Percentiles rank a stretch among this genome's conserved stretches.
Evolutionary conservation across 2,329 filamentous ascomycete genomes (phyloP).

Genomic region (Nigrograna mackinnonii): DNA sequence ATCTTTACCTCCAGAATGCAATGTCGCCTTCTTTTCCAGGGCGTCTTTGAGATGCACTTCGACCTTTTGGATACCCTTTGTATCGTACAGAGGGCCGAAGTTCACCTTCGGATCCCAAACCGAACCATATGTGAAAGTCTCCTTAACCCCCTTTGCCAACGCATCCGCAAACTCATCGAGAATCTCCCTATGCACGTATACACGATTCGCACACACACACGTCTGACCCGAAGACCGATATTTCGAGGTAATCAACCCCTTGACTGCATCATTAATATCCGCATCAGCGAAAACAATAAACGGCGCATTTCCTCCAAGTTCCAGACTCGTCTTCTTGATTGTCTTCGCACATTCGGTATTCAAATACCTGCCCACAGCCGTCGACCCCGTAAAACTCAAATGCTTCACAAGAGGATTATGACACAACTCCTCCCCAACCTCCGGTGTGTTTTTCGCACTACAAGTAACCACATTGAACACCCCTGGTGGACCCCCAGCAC

Average conservation of each 20-base stretch:
- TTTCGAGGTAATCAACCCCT: conserved; percentile 82
- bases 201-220: conserved; percentile 78
- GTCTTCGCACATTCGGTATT: conserved; percentile 89
- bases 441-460: conserved; percentile 73
- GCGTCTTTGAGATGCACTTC: conserved; percentile 40
- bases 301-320: conserved; percentile 92
- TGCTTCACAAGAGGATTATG: conserved; percentile 79
- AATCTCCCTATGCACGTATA: conserved; percentile 77
- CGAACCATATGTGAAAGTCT: conserved; percentile 75
- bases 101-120: too few relatives aligned
- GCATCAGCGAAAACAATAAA: conserved; percentile 98
- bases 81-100: conserved; percentile 88
- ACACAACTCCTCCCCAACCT: conserved; percentile 77
- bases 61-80: conserved; percentile 61
- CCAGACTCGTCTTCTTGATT: conserved; percentile 84
- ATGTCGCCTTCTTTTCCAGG: conserved; percentile 32
- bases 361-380: conserved; percentile 70
- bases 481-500: conserved; percentile 86
- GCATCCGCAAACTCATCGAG: conserved; percentile 74
- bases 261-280: conserved; percentile 81
- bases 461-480: conserved; percentile 90
- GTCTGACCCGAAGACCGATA: conserved; percentile 96
- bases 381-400: conserved; percentile 87
- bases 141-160: conserved; percentile 72
- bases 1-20: conserved; percentile 60